These are phyloP conservation scores for Aspergillus mulundensis DNA, from an alignment of 495 filamentous ascomycete species.

Conservation along the genomic window DNA sequence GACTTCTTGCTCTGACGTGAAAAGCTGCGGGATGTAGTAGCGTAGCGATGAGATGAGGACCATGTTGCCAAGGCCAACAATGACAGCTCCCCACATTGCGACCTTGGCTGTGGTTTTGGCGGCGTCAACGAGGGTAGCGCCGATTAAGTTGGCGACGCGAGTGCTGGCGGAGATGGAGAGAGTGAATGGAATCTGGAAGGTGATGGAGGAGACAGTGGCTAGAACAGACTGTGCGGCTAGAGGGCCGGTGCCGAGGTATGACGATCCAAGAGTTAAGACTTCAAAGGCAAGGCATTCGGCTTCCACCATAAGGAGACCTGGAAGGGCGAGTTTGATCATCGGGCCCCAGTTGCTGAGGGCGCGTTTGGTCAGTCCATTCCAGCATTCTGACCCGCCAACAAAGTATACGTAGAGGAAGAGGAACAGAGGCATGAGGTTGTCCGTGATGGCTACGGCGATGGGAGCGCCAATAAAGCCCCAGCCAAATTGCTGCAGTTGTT, in stretches of 20 bases:
- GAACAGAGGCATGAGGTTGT: constrained; percentile 72
- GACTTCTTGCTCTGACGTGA: constrained; percentile 77
- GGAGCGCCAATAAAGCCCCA: constrained; percentile 84
- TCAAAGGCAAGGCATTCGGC: constrained; percentile 88
- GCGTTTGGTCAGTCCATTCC: constrained; percentile 70
- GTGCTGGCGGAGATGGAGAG: constrained; percentile 60
- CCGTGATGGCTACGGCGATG: constrained; percentile 75
- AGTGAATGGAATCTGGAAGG: constrained; percentile 66
- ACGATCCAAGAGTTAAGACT: constrained; percentile 67
- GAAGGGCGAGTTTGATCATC: constrained; percentile 81
- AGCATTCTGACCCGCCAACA: constrained; percentile 57
- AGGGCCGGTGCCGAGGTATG: constrained; percentile 63
- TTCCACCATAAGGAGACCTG: constrained; percentile 86
- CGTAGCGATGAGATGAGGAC: constrained; percentile 59
- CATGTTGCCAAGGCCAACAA: constrained; percentile 75
- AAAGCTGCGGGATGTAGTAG: constrained; percentile 67
- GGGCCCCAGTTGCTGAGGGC: constrained; percentile 80
- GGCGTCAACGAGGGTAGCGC: constrained; percentile 65
- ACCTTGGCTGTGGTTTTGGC: constrained; percentile 70
- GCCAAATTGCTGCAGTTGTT: constrained; percentile 49
- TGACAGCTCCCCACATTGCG: constrained; percentile 55
- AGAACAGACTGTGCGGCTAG: constrained; percentile 69
- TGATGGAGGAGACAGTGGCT: constrained; percentile 54
- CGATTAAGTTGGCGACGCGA: constrained; percentile 61
- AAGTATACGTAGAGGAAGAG: constrained; percentile 68